These are phyloP conservation scores for Clitoria ternatea DNA, from an alignment of 306 rosid species.

Conservation along the genomic window DNA sequence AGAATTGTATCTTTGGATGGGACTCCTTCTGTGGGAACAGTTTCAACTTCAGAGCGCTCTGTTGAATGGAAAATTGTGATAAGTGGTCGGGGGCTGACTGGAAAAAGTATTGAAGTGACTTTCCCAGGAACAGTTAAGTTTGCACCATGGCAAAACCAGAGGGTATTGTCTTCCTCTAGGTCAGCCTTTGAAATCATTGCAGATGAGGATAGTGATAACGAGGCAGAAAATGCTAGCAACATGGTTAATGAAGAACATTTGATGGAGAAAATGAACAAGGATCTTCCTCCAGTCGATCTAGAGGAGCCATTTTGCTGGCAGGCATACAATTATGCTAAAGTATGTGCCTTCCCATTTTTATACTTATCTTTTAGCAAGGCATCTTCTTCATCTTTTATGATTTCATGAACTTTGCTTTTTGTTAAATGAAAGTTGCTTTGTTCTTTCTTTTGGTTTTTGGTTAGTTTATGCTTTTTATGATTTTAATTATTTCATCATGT, in stretches of 20 bases:
- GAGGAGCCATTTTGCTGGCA: slow-evolving; percentile 99
- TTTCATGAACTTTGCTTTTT: not conserved
- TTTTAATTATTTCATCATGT: slow-evolving; percentile 11
- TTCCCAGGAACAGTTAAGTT: slow-evolving; percentile 93
- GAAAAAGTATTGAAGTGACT: slow-evolving; percentile 92
- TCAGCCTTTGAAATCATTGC: slow-evolving; percentile 37
- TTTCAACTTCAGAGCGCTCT: slow-evolving; percentile 81
- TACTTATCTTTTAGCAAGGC: not conserved
- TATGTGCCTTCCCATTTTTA: slow-evolving; percentile 23
- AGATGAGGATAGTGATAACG: slow-evolving; percentile 81
- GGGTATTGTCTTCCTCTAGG: slow-evolving; percentile 38
- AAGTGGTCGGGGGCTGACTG: slow-evolving; percentile 81
- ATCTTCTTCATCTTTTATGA: slow-evolving; percentile 3
- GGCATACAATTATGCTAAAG: slow-evolving; percentile 93
- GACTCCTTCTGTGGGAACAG: slow-evolving; percentile 87
- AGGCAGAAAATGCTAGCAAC: slow-evolving; percentile 65
- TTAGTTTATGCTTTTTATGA: slow-evolving; percentile 5
- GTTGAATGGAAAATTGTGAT: slow-evolving; percentile 89
- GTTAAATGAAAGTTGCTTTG: slow-evolving; percentile 11
- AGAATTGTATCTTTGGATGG: slow-evolving; percentile 86
- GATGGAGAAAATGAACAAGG: slow-evolving; percentile 84
- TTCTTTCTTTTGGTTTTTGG: slow-evolving; percentile 1
- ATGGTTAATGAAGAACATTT: slow-evolving; percentile 77
- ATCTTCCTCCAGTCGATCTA: slow-evolving; percentile 91
- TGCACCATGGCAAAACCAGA: slow-evolving; percentile 79